Evolutionary conservation across 2,329 filamentous ascomycete genomes (phyloP), one percentile per base, ranked within the genome.

Genomic region (Colletotrichum australisinense): DNA sequence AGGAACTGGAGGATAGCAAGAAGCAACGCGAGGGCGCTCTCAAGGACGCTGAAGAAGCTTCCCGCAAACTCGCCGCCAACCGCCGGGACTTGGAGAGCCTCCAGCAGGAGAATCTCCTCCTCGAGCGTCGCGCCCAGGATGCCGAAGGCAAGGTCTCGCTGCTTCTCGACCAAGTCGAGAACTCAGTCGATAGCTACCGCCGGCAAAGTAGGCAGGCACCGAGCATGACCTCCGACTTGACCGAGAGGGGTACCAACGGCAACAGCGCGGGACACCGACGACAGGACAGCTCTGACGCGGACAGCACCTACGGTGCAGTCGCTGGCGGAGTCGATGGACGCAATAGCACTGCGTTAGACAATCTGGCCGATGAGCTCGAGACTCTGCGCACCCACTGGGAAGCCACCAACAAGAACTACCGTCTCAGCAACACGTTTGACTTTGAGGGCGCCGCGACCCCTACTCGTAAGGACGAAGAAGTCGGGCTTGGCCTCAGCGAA

Each of bases 81-180:
- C 90, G 90, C 74, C 87, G 87, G 55, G 94, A 97, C 69, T 86
- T 98, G 30, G 93, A 97, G 75, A 90, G 94, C 76, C 87, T 98
- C 42, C 94, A 95, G 78, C 89, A 92, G 67, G 95, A 98, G 82
- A 98, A 98, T 78, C 83, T 86, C 0, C 85, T 93, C 46, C 90
- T 99, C 4, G 95, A 98, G 81, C 91, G 91, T 77, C 93, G 96
- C 56, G 96, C 95, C 6, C 88, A 91, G 64, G 96, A 98, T 81
- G 97, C 97, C 1, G 97, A 99, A 84, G 92, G 94, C 76, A 97
- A 97, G 79, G 97, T 99, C 26, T 94, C 94, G 38, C 90, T 98
- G 79, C 91, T 99, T 63, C 91, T 99, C 14, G 95, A 98, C 81
- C 96, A 98, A 80, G 95, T 99, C 49, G 96, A 97, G 82, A 91